Evolutionary conservation across 345 rosid genomes (phyloP), one percentile per base, ranked within the genome.

Genomic region (Salix purpurea): DNA sequence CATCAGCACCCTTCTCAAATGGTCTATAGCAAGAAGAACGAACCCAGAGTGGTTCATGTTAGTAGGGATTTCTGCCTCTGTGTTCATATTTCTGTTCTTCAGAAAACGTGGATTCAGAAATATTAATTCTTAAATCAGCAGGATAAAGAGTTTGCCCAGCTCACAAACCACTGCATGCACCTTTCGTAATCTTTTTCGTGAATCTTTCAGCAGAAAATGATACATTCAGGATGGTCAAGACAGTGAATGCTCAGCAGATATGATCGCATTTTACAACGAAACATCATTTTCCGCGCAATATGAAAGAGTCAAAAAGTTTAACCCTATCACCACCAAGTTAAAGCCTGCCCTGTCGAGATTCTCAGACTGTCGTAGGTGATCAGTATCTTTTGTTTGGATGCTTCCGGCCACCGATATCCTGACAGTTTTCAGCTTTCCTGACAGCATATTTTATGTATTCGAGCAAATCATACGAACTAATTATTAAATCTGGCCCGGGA

Each of bases 321-420:
- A n/a, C n/a, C 61, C 26, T n/a, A 8, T n/a, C 26, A 56, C n/a
- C 61, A 3, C 26, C 26, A n/a, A 54, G 21, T 54, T 7, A 54
- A 56, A 56, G 61, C 61, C 61, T 56, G 13, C 26, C 4, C 9
- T 66, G 39, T 34, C 6, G 23, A 14, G 69, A 66, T 66, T n/a
- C 69, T 16, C 3, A 39, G 50, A 24, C 60, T 60, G 76, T 73
- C 68, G 26, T 42, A 36, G n/a, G 30, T 30, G 30, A 30, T 2
- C 30, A 66, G 30, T 65, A 54, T 78, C n/a, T 71, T 77, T 69
- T 68, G 69, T 66, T 79, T 77, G 81, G 80, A 74, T 24, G 77
- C 62, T 71, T 77, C 67, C 44, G 71, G 50, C 73, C 78, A 76
- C 73, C 69, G 26, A 77, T 32, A 66, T 70, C 61, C 71, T 46